Evolutionary conservation across 2,329 filamentous ascomycete genomes (phyloP), one percentile per base, ranked within the genome.

Genomic region (Talaromyces sp.): DNA sequence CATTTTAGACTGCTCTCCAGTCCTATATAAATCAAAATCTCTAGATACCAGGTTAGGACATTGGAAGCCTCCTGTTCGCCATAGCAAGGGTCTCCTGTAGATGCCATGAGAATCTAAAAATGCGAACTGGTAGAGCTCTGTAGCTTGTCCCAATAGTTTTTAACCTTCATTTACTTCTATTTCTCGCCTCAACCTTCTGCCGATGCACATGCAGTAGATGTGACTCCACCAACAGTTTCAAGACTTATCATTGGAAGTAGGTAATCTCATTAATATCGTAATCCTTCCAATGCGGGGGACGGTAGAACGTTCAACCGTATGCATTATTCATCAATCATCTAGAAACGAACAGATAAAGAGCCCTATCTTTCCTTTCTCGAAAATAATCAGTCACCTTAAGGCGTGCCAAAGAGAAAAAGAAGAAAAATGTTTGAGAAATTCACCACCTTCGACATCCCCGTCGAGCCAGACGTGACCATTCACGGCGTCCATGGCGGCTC

Each of bases 401-500:
- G n/a, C 7, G 8, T 25, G 3, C 2, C 7, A n/a, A 17, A 29
- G 2, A 3, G n/a, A 8, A 34, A 4, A 56, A 17, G n/a, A 22
- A 51, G 6, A 45, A 61, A 54, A 8, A 66, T 66, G 64, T 66
- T 66, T 6, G 13, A 31, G 0, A 11, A 53, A 13, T 66, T 66
- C 60, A 54, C 59, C 34, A 22, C 51, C 31, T 67, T 69, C 56
- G 58, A 63, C 31, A 49, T 68, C 15, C 70, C 77, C 60, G 69
- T 76, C 47, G 70, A 73, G 5, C 76, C 77, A 0, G 70, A 72
- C 47, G 72, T 84, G 34, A 76, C 72, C n/a, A 84, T 84, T 67
- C 75, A 77, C 51, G 82, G 82, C 17, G 70, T 82, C 47, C 74
- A 74, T 58, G 78, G 75, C 68, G 74, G 72, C 34, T 61, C 71